Evolutionary conservation across 805 yeast genomes (phyloP), one percentile per base, ranked within the genome.

Genomic region (Suhomyces sp.): DNA sequence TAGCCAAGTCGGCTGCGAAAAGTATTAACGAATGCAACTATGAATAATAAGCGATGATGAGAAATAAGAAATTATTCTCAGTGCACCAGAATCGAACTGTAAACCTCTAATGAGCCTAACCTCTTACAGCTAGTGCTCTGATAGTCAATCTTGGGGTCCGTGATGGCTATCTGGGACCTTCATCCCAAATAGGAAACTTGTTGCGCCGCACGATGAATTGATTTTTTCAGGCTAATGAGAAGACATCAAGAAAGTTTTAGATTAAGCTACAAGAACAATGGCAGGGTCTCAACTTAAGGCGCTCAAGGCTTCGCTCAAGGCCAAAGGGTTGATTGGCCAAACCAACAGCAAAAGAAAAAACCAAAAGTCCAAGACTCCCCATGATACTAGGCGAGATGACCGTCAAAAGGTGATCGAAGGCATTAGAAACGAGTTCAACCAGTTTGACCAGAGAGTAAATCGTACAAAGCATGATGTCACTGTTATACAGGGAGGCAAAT

Each of bases 261-360:
- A 19, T 9, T 24, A 10, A 47, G 23, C 46, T 42, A 42, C 29
- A 42, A 42, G 31, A 42, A 42, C 19, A 22, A 87, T 87, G 94
- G 93, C 87, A 36, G 96, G 96, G 35, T 89, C 97, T 13, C 97
- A 92, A 74, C 76, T 92, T 57, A 91, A 90, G 67, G 84, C 83
- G 74, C 79, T 91, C 51, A 90, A 87, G 62, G 92, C 85, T 48
- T 84, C 90, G 2, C 73, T 91, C 52, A 86, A 86, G 64, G 80
- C 84, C 49, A 84, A 86, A 50, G 97, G 97, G 1, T 77, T 92
- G 27, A 86, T 90, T n/a, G 97, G 97, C 0, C 96, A 87, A 67
- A 83, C 92, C 23, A 88, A 88, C 60, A 71, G 76, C 48, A 86
- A 83, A 67, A 80, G 79, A 61, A 83, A 82, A 61, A 78, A 74